These are phyloP conservation scores for Trichophaea hybrida DNA, from an alignment of 2,329 filamentous ascomycete species.

Conservation along the genomic window DNA sequence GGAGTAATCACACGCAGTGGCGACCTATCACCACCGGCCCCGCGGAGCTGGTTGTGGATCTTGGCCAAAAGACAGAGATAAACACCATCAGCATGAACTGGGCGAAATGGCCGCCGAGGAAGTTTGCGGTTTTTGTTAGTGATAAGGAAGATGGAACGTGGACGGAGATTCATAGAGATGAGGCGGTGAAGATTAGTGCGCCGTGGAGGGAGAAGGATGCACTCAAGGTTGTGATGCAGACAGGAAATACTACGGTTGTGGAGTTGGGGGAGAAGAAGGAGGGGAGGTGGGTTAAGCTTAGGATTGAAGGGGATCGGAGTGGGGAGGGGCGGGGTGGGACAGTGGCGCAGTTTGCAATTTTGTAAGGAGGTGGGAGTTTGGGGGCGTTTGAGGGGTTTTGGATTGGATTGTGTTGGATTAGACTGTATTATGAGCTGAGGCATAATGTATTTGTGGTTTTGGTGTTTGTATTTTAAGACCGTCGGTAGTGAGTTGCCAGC, in stretches of 20 bases:
- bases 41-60: constrained; percentile 43
- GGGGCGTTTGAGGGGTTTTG: no score
- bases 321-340: constrained; percentile 35
- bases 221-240: constrained; percentile 13
- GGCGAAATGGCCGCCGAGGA: constrained; percentile 17
- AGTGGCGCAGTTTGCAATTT: constrained; percentile 40
- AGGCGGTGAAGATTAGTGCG: constrained; percentile 22
- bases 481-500: no score
- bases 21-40: constrained; percentile 43
- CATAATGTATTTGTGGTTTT: no score
- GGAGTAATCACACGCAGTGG: constrained; percentile 52
- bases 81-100: constrained; percentile 18
- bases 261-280: constrained; percentile 28
- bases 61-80: constrained; percentile 41
- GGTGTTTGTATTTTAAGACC: no score
- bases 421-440: no score
- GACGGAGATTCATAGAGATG: constrained; percentile 28
- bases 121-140: constrained; percentile 24
- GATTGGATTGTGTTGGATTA: no score
- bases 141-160: constrained; percentile 19
- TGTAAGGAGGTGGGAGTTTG: constrained; percentile 13
- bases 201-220: constrained; percentile 29
- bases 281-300: constrained; percentile 36
- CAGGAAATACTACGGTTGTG: constrained; percentile 15
- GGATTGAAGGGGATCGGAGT: constrained; percentile 37